Evolutionary conservation across 1,139 yeast genomes (phyloP), one percentile per base, ranked within the genome.

Genomic region (Candida sojae): DNA sequence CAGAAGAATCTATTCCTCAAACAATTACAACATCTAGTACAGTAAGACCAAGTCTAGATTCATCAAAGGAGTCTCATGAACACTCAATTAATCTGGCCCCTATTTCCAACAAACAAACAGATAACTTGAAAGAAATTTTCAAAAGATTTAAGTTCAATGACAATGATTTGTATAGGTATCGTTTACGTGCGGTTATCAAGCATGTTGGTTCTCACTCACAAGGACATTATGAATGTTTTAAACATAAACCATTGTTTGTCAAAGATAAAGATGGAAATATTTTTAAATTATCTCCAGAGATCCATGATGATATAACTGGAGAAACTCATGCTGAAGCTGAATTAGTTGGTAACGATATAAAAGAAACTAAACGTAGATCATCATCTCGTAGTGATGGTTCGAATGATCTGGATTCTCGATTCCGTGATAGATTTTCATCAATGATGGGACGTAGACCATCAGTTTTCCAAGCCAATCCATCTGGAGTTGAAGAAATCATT

Each of bases 121-220:
- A 63, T 43, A 64, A 71, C 45, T 63, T 76, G 53, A 66, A 66
- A 45, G 66, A 62, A 32, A 77, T 71, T 54, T 75, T 75, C 58
- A 67, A 65, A 44, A 59, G 63, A 37, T 75, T 75, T 54, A 70
- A 73, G 50, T 75, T 75, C 59, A 71, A 67, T 55, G 79, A 74
- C 4, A 73, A 73, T 52, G 78, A 75, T 50, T 58, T 64, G 26
- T 78, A 77, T 55, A 76, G 68, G 41, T 91, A 89, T 63, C 72
- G 73, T 51, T 72, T 93, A 35, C 79, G 78, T 54, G 88, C 97
- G 0, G 72, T 90, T 56, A 83, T 93, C 25, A 78, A 90, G 52
- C 99, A 93, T 62, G 82, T 84, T 46, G 99, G 98, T 0, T 84
- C 95, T 0, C 98, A 93, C 65, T 79, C 86, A 17, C 83, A 85